Evolutionary conservation across 2,329 filamentous ascomycete species (phyloP).

Genomic region (Xylariales sp.): DNA sequence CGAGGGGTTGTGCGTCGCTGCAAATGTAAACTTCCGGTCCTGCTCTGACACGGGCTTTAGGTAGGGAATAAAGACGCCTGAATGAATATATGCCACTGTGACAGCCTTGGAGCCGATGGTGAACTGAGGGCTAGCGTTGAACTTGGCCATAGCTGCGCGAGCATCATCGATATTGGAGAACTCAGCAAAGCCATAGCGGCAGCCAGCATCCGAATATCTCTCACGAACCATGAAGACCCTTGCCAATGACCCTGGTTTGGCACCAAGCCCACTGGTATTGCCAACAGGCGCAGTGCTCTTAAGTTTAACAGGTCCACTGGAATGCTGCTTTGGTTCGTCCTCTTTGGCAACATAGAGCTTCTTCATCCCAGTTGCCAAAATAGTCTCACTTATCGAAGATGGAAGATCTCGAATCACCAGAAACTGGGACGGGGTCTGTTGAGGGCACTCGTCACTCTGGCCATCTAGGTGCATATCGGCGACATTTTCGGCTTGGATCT

Average conservation of each 20-base stretch:
- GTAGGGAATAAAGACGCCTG: slow-evolving; percentile 79
- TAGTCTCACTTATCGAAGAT: slow-evolving; percentile 64
- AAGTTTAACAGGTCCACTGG: slow-evolving; percentile 47
- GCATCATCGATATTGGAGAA: slow-evolving; percentile 75
- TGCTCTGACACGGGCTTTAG: slow-evolving; percentile 51
- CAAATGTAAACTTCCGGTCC: slow-evolving; percentile 63
- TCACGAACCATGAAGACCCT: slow-evolving; percentile 76
- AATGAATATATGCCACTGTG: slow-evolving; percentile 70
- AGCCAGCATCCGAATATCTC: slow-evolving; percentile 64
- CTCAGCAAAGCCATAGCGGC: slow-evolving; percentile 81
- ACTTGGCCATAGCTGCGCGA: slow-evolving; percentile 67
- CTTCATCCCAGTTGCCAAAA: slow-evolving; percentile 67
- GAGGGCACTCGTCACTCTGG: slow-evolving; percentile 40
- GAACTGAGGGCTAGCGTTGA: slow-evolving; percentile 68
- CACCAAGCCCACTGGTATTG: slow-evolving; percentile 60
- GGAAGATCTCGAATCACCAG: slow-evolving; percentile 70
- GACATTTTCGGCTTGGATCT: slow-evolving; percentile 18
- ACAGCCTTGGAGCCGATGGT: slow-evolving; percentile 73
- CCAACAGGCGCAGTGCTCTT: slow-evolving; percentile 54
- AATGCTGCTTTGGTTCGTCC: slow-evolving; percentile 39
- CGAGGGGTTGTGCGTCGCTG: slow-evolving; percentile 62
- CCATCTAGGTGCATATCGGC: slow-evolving; percentile 39
- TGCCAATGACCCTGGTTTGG: slow-evolving; percentile 68
- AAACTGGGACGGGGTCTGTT: slow-evolving; percentile 65
- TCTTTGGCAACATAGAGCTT: slow-evolving; percentile 64